phyloP scores from a whole-genome alignment of 179 eudicot species.

The Actinidia chinensis region DNA sequence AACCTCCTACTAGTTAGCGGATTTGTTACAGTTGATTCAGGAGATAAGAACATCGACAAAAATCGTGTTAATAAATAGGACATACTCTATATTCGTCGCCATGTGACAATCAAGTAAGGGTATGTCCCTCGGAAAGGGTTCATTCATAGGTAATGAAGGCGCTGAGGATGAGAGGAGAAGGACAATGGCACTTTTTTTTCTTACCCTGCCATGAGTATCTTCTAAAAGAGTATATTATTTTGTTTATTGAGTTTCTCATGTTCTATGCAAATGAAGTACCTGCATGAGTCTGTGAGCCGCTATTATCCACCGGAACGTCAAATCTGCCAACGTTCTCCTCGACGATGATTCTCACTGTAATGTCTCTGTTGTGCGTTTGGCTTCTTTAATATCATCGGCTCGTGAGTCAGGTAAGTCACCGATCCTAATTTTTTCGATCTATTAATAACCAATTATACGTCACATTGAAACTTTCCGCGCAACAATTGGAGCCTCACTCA shows the following conservation, averaged over 20 bases:
- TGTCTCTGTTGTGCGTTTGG: slow-evolving; percentile 96
- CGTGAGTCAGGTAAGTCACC: slow-evolving; percentile 74
- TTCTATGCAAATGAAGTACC: slow-evolving; percentile 52
- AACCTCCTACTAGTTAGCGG: no score
- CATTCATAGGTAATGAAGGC: neutral
- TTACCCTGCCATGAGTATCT: neutral
- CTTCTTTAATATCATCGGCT: slow-evolving; percentile 71
- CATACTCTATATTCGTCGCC: neutral
- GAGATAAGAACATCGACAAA: neutral
- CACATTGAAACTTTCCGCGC: neutral
- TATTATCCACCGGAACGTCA: slow-evolving; percentile 88
- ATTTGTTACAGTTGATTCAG: neutral
- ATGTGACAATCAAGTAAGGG: neutral
- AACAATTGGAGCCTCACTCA: slow-evolving; percentile 4
- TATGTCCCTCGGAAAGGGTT: neutral
- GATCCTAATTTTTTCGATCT: neutral
- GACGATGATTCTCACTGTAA: slow-evolving; percentile 82
- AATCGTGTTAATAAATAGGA: neutral
- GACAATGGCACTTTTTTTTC: neutral
- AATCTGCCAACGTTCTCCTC: slow-evolving; percentile 84
- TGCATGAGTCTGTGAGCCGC: slow-evolving; percentile 94
- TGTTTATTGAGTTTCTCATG: neutral
- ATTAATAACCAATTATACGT: neutral
- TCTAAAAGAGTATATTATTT: no score
- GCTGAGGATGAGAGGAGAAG: neutral